A percentile compares a stretch with the other conserved stretches of the same genome.
These are phyloP conservation scores for Malassezia japonica DNA, from an alignment of 1,284 basidiomycete species.

Conservation along the genomic window DNA sequence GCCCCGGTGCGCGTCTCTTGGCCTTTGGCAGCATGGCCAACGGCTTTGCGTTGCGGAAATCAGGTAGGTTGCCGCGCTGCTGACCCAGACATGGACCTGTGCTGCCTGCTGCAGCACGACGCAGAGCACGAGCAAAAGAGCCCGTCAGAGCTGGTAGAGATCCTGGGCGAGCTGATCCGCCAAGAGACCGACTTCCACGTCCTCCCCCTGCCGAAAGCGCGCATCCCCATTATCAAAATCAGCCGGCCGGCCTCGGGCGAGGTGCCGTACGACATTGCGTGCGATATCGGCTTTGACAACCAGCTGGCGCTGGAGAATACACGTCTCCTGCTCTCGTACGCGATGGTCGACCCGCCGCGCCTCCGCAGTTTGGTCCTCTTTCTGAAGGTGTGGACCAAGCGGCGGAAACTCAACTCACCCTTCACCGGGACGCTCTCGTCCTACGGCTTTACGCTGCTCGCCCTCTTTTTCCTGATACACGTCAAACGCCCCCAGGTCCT, in stretches of 20 bases:
- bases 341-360: constrained; percentile 87
- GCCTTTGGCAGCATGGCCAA: constrained; percentile 86
- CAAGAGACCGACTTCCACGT: constrained; percentile 95
- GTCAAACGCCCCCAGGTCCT: constrained; percentile 58
- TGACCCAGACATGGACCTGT: constrained; percentile 84
- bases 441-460: constrained; percentile 93
- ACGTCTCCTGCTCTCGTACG: constrained; percentile 86
- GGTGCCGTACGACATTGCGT: constrained; percentile 62
- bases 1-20: constrained; percentile 77
- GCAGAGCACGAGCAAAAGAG: neutral
- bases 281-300: constrained; percentile 98
- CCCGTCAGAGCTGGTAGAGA: constrained; percentile 74
- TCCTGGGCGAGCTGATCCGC: constrained; percentile 84
- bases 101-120: constrained; percentile 64
- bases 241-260: constrained; percentile 78
- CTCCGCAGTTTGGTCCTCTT: constrained; percentile 90
- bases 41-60: constrained; percentile 85
- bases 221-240: constrained; percentile 97
- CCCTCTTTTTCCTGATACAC: constrained; percentile 92
- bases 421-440: constrained; percentile 93
- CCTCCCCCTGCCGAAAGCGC: constrained; percentile 87
- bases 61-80: constrained; percentile 56
- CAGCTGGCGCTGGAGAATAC: constrained; percentile 93
- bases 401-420: constrained; percentile 94
- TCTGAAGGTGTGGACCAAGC: constrained; percentile 97